phyloP scores from a whole-genome alignment of 306 rosid genomes.

The Castanospermum australe region DNA sequence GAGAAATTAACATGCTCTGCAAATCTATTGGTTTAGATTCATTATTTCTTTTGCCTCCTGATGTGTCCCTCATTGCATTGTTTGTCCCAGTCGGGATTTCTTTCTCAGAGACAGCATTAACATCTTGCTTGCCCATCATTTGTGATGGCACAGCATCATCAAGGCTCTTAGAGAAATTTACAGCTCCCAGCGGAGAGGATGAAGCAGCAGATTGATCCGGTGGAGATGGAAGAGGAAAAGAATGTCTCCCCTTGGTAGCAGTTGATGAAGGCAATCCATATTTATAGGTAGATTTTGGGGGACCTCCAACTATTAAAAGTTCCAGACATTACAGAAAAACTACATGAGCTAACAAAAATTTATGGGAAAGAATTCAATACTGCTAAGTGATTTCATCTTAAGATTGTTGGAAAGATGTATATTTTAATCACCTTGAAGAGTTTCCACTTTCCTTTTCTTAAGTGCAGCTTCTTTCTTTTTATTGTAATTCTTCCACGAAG shows the following conservation, averaged over 20 bases:
- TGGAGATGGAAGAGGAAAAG: slow-evolving; percentile 79
- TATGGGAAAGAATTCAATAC: slow-evolving; percentile 11
- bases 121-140: slow-evolving; percentile 54
- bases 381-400: slow-evolving; percentile 1
- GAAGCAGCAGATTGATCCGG: slow-evolving; percentile 64
- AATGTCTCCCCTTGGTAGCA: slow-evolving; percentile 56
- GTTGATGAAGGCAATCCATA: slow-evolving; percentile 56
- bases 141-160: slow-evolving; percentile 62
- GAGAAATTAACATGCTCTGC: slow-evolving; percentile 61
- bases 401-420: slow-evolving; percentile 25
- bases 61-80: slow-evolving; percentile 43
- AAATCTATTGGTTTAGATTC: slow-evolving; percentile 68
- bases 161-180: slow-evolving; percentile 52
- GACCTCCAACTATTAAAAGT: slow-evolving; percentile 50
- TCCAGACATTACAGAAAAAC: slow-evolving; percentile 19
- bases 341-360: slow-evolving; percentile 7
- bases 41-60: slow-evolving; percentile 57
- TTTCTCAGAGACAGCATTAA: slow-evolving; percentile 54
- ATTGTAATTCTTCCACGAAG: slow-evolving; percentile 65
- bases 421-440: slow-evolving; percentile 67
- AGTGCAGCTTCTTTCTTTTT: slow-evolving; percentile 76
- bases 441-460: slow-evolving; percentile 77
- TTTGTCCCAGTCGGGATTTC: slow-evolving; percentile 48
- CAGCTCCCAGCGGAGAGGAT: slow-evolving; percentile 62
- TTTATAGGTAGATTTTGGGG: slow-evolving; percentile 59